Conservation (phyloP, 2,329 filamentous ascomycete genomes). For the Huntiella abstrusa region DNA sequence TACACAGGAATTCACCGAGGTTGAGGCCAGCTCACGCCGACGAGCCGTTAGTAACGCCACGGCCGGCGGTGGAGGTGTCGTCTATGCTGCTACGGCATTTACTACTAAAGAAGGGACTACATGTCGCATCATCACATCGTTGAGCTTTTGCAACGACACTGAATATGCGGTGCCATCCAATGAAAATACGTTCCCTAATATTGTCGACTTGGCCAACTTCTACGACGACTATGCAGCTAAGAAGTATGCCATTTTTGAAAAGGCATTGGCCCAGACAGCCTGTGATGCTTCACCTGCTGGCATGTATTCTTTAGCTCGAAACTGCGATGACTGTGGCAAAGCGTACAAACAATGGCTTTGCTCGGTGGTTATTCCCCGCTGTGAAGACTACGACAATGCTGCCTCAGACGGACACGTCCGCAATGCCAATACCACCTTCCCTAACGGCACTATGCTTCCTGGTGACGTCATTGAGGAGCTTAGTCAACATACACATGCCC, state of each 20-base stretch:
- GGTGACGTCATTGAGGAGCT: conserved; percentile 16
- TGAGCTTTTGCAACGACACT: conserved; percentile 75
- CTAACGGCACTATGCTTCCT: conserved; percentile 42
- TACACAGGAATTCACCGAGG: conserved; percentile 16
- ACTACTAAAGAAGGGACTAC: conserved; percentile 62
- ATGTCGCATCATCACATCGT: conserved; percentile 69
- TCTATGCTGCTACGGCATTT: conserved; percentile 57
- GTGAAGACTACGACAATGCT: conserved; percentile 55
- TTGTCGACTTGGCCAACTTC: conserved; percentile 41
- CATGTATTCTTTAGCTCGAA: conserved; percentile 62
- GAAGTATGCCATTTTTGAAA: conserved; percentile 62
- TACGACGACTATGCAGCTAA: conserved; percentile 60
- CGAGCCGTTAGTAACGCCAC: neutral
- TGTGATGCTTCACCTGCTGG: conserved; percentile 60
- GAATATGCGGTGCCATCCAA: conserved; percentile 86
- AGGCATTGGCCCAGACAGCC: conserved; percentile 64
- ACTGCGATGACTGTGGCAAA: conserved; percentile 53
- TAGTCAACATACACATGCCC: conserved; percentile 16
- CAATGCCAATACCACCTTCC: conserved; percentile 51
- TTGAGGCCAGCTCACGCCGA: conserved; percentile 9
- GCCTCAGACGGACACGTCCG: conserved; percentile 32
- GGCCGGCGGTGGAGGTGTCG: conserved; percentile 53
- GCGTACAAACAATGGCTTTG: conserved; percentile 95
- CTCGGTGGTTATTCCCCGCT: conserved; percentile 79
- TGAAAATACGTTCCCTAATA: conserved; percentile 38